phyloP scores from a whole-genome alignment of 2,329 filamentous ascomycete genomes.

The Fusarium udum region DNA sequence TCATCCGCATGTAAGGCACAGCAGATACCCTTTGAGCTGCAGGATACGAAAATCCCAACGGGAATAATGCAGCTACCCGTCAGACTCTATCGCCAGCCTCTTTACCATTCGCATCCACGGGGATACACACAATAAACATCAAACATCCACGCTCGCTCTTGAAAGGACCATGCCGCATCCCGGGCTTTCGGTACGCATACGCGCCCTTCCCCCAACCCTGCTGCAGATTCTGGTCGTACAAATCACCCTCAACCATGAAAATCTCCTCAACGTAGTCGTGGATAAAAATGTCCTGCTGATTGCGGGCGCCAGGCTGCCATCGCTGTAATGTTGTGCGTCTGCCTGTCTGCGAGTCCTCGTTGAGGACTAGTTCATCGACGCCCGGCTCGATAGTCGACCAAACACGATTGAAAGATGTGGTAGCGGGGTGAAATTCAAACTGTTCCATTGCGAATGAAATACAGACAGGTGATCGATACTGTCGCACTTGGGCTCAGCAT shows the following conservation, averaged over 20 bases:
- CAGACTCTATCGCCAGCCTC: constrained; percentile 13
- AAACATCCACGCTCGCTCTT: constrained; percentile 48
- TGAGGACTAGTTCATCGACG: constrained; percentile 50
- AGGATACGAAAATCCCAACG: not conserved
- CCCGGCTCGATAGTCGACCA: constrained; percentile 45
- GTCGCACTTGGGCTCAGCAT: not conserved
- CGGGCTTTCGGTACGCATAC: constrained; percentile 53
- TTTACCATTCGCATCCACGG: constrained; percentile 14
- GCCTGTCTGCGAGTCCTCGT: constrained; percentile 44
- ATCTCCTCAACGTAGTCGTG: constrained; percentile 53
- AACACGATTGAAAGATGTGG: constrained; percentile 24
- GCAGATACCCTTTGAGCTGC: not conserved
- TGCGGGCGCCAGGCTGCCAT: constrained; percentile 47
- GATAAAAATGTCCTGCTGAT: constrained; percentile 42
- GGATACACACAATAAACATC: constrained; percentile 42
- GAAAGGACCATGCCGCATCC: constrained; percentile 53
- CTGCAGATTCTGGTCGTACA: constrained; percentile 46
- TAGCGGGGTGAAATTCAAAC: constrained; percentile 43
- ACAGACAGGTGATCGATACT: not conserved
- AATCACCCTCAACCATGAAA: constrained; percentile 48
- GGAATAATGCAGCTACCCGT: constrained; percentile 5
- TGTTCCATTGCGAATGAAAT: constrained; percentile 36
- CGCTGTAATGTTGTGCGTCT: constrained; percentile 48
- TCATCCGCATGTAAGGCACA: not conserved
- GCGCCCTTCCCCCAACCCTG: constrained; percentile 47